Percentiles rank a stretch among this genome's conserved stretches.
Evolutionary conservation across 495 filamentous ascomycete genomes (phyloP).

Genomic region (Aspergillus hancockii): DNA sequence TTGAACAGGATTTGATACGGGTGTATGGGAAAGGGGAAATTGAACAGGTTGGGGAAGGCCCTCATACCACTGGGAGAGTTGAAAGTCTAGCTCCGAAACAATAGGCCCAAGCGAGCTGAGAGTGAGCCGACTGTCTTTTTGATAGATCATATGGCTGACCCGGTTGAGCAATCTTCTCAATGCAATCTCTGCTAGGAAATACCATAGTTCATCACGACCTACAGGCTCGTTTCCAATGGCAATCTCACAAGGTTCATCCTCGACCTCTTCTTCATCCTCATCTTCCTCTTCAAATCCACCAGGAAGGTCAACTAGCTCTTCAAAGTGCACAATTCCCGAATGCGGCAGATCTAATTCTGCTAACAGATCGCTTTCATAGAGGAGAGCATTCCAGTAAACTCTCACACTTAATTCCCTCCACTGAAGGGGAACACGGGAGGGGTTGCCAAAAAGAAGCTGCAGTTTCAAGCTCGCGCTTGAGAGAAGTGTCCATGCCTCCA

Average conservation of each 20-base stretch:
- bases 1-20: slow-evolving; percentile 71
- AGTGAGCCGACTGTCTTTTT: slow-evolving; percentile 67
- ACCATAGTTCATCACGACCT: slow-evolving; percentile 78
- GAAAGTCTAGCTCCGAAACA: slow-evolving; percentile 77
- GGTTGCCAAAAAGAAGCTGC: slow-evolving; percentile 71
- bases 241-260: slow-evolving; percentile 13
- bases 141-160: slow-evolving; percentile 80
- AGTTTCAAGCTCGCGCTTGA: slow-evolving; percentile 79
- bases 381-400: slow-evolving; percentile 80
- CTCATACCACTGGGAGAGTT: slow-evolving; percentile 83
- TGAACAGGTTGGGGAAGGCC: slow-evolving; percentile 70
- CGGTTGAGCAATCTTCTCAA: slow-evolving; percentile 74
- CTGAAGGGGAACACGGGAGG: slow-evolving; percentile 65
- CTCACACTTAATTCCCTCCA: slow-evolving; percentile 71
- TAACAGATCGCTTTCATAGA: slow-evolving; percentile 80
- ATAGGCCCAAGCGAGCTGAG: slow-evolving; percentile 72
- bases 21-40: slow-evolving; percentile 67
- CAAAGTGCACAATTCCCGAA: slow-evolving; percentile 77
- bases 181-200: slow-evolving; percentile 80
- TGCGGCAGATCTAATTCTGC: slow-evolving; percentile 81
- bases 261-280: slow-evolving; percentile 50
- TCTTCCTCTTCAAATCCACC: slow-evolving; percentile 67
- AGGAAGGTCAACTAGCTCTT: slow-evolving; percentile 76
- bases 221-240: slow-evolving; percentile 28
- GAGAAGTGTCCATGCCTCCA: slow-evolving; percentile 81